phyloP scores from a whole-genome alignment of 495 filamentous ascomycete species.

The Tuber melanosporum region DNA sequence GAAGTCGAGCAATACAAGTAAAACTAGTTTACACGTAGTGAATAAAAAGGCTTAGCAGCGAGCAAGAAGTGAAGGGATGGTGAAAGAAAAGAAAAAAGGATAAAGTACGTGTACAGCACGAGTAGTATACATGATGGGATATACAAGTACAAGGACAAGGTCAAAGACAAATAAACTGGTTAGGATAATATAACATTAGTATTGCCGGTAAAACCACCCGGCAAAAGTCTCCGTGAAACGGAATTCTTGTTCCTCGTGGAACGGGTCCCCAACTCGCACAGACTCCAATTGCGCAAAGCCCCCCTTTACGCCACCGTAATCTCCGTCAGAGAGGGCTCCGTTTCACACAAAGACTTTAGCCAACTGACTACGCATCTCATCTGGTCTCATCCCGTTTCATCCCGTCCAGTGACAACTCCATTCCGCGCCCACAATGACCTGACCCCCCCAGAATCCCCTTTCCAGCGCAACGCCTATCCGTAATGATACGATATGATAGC shows the following conservation, averaged over 20 bases:
- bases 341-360: background rate
- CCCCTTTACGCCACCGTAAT: background rate
- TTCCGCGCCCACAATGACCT: background rate
- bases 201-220: background rate
- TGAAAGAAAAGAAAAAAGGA: background rate
- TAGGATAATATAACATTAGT: background rate
- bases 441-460: background rate
- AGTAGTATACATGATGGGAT: background rate
- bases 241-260: background rate
- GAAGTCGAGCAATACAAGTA: background rate
- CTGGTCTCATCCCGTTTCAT: background rate
- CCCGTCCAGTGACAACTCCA: background rate
- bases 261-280: background rate
- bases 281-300: background rate
- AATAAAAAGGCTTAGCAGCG: background rate
- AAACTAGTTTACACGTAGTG: background rate
- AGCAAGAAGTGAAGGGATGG: background rate
- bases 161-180: background rate
- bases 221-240: background rate
- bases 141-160: background rate
- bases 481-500: background rate
- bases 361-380: background rate
- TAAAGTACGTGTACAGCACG: background rate
- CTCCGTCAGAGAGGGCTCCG: background rate
- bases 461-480: background rate